These are phyloP conservation scores for Ophiocordyceps sinensis DNA, from an alignment of 2,329 filamentous ascomycete species.

Conservation along the genomic window DNA sequence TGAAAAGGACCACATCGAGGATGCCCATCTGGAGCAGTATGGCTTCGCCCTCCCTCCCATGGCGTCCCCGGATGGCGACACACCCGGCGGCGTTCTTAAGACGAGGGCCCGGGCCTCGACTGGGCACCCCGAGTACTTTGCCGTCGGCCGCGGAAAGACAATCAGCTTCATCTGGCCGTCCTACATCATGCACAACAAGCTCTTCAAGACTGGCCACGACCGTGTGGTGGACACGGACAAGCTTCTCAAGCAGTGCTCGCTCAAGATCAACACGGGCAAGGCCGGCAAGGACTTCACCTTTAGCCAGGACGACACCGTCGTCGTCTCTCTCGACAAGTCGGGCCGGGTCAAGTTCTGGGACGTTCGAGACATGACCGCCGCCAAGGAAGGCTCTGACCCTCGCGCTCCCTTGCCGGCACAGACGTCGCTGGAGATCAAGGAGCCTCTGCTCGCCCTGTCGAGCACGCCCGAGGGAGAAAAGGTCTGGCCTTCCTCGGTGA, in stretches of 20 bases:
- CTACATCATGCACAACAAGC: conserved; percentile 45
- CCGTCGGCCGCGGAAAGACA: conserved; percentile 86
- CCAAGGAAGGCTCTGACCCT: conserved; percentile 34
- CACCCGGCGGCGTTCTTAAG: conserved; percentile 84
- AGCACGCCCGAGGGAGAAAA: conserved; percentile 83
- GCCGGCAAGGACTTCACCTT: conserved; percentile 97
- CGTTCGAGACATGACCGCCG: conserved; percentile 59
- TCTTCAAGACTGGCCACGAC: conserved; percentile 49
- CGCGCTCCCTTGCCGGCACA: conserved; percentile 38
- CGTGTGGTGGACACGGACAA: conserved; percentile 73
- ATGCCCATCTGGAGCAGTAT: conserved; percentile 66
- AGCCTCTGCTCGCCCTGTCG: conserved; percentile 72
- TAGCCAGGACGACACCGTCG: conserved; percentile 87
- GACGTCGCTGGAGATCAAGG: conserved; percentile 60
- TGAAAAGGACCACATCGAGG: conserved; percentile 65
- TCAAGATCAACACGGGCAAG: conserved; percentile 95
- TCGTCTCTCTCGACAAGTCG: conserved; percentile 93
- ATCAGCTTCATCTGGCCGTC: conserved; percentile 76
- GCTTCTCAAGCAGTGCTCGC: conserved; percentile 70
- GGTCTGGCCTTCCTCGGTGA: conserved; percentile 90
- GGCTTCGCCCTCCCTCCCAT: conserved; percentile 84
- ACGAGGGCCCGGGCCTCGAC: conserved; percentile 85
- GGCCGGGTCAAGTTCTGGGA: conserved; percentile 98
- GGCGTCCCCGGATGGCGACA: conserved; percentile 73
- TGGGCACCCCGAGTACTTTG: conserved; percentile 84